Evolutionary conservation across 192 early-diverging fungal species (phyloP).

Genomic region (Cetraspora pellucida): DNA sequence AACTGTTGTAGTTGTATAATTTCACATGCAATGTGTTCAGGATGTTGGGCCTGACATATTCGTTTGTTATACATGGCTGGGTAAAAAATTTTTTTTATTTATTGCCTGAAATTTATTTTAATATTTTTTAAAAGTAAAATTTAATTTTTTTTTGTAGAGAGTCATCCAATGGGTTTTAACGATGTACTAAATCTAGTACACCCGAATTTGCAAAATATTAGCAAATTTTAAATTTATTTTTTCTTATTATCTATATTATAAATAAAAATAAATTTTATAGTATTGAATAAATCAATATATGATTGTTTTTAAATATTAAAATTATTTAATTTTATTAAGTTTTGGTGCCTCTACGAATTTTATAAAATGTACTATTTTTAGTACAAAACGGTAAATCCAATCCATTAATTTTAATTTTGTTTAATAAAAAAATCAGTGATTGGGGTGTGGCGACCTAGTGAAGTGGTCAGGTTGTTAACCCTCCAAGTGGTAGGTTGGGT

Average conservation of each 20-base stretch:
- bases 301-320: no score
- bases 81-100: constrained; percentile 13
- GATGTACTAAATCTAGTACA: constrained; percentile 7
- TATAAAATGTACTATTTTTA: no score
- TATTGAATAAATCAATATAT: not conserved
- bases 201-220: constrained; percentile 1
- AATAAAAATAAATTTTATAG: not conserved
- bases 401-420: no score
- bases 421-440: no score
- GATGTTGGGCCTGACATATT: not conserved
- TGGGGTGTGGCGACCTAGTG: no score
- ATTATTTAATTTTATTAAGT: constrained; percentile 14
- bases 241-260: not conserved
- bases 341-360: no score
- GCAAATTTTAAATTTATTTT: not conserved
- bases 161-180: not conserved
- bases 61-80: not conserved
- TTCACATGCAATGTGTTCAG: not conserved
- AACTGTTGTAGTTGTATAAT: constrained; percentile 1
- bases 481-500: no score
- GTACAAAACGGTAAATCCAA: no score
- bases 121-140: not conserved
- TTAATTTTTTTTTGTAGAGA: constrained; percentile 3
- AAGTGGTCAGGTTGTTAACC: no score
- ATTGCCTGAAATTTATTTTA: not conserved